These are phyloP conservation scores for Gliomastix tumulicola DNA, from an alignment of 2,329 filamentous ascomycete species.

Conservation along the genomic window DNA sequence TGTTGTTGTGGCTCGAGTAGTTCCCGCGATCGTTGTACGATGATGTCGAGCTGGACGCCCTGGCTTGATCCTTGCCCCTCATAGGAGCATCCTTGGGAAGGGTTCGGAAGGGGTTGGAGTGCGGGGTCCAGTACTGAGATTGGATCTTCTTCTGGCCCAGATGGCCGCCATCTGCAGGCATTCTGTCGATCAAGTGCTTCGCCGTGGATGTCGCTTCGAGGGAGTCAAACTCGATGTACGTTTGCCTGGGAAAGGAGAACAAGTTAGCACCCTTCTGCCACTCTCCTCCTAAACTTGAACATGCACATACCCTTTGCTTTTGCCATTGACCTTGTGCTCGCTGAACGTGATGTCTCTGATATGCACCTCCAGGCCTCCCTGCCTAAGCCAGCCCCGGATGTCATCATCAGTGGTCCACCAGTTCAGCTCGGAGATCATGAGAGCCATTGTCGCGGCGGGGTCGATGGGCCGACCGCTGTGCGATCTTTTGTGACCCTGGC, in stretches of 20 bases:
- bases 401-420: slow-evolving; percentile 99
- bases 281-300: too few relatives aligned
- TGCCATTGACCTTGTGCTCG: slow-evolving; percentile 98
- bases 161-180: slow-evolving; percentile 42
- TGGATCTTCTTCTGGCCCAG: slow-evolving; percentile 62
- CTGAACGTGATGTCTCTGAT: slow-evolving; percentile 92
- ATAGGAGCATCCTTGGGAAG: slow-evolving; percentile 78
- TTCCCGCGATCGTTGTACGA: slow-evolving; percentile 40
- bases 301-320: slow-evolving; percentile 81
- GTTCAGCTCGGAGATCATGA: slow-evolving; percentile 83
- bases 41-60: slow-evolving; percentile 41
- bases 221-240: slow-evolving; percentile 78
- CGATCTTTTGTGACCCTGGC: slow-evolving; percentile 33
- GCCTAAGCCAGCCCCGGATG: slow-evolving; percentile 76
- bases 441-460: slow-evolving; percentile 55
- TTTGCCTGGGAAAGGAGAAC: slow-evolving; percentile 54
- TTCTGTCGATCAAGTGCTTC: slow-evolving; percentile 72
- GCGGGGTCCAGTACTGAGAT: slow-evolving; percentile 68
- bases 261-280: too few relatives aligned
- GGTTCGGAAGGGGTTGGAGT: slow-evolving; percentile 82
- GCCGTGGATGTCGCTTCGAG: slow-evolving; percentile 79
- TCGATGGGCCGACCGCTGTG: slow-evolving; percentile 36
- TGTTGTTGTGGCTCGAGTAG: slow-evolving; percentile 34
- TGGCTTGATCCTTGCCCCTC: slow-evolving; percentile 53
- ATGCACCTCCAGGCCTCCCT: slow-evolving; percentile 75